Conservation (phyloP, 2,329 filamentous ascomycete genomes). For the Aspergillus ochraceoroseus region DNA sequence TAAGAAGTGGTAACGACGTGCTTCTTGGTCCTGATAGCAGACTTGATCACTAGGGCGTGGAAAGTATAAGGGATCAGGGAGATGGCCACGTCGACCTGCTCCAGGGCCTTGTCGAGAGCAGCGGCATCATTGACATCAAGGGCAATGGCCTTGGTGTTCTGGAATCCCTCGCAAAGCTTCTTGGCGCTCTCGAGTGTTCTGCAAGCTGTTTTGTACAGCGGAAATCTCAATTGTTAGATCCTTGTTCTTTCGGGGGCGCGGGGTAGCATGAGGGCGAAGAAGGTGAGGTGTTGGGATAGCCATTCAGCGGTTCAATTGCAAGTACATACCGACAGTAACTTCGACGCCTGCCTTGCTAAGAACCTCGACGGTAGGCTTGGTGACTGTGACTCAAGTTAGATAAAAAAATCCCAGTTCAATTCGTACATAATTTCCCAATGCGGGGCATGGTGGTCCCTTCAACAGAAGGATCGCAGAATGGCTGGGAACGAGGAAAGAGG, state of each 20-base stretch:
- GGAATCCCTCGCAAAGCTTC: slow-evolving; percentile 66
- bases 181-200: slow-evolving; percentile 72
- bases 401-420: slow-evolving; percentile 9
- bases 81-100: slow-evolving; percentile 73
- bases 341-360: slow-evolving; percentile 56
- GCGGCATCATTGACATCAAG: slow-evolving; percentile 74
- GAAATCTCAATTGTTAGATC: slow-evolving; percentile 2
- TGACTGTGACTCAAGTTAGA: slow-evolving; percentile 45
- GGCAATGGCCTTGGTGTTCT: slow-evolving; percentile 69
- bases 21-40: slow-evolving; percentile 89
- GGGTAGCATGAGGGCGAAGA: too few species aligned
- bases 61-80: slow-evolving; percentile 86
- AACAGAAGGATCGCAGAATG: background rate
- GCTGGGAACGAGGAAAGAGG: slow-evolving; percentile 2
- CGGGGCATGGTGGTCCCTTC: slow-evolving; percentile 16
- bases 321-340: slow-evolving; percentile 59
- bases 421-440: slow-evolving; percentile 11
- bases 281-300: too few species aligned
- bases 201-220: slow-evolving; percentile 57
- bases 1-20: slow-evolving; percentile 94
- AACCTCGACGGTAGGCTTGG: slow-evolving; percentile 61
- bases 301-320: background rate
- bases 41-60: slow-evolving; percentile 86
- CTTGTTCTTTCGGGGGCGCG: background rate
- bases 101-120: slow-evolving; percentile 75